A percentile compares a stretch with the other conserved stretches of the same genome.
Evolutionary conservation across 768 basidiomycete genomes (phyloP).

Genomic region (Lactifluus echinatus): DNA sequence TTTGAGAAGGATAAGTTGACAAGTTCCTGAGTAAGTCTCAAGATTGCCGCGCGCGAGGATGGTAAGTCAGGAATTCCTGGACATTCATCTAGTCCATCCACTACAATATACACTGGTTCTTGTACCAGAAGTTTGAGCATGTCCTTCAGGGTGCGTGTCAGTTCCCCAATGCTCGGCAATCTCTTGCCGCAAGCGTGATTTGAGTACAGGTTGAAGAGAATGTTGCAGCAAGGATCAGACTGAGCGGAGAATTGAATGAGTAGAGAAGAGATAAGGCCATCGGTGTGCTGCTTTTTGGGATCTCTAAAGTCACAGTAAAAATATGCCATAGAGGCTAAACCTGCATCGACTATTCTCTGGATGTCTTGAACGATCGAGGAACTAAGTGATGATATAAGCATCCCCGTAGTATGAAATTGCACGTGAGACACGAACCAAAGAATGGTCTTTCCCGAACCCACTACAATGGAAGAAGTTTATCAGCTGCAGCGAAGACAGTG

Average conservation of each 20-base stretch:
- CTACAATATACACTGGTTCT: conserved; percentile 4
- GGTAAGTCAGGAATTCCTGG: not conserved
- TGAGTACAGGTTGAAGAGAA: not conserved
- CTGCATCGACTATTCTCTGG: conserved; percentile 1
- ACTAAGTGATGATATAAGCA: not conserved
- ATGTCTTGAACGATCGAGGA: conserved; percentile 7
- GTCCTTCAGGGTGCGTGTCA: not conserved
- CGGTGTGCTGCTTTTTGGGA: not conserved
- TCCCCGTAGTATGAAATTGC: not conserved
- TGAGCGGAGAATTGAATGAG: not conserved
- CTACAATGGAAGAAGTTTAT: not conserved
- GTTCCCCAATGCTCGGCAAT: not conserved
- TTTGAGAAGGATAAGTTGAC: not conserved
- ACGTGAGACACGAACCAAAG: not conserved
- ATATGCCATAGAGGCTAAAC: not conserved
- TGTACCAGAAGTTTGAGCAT: not conserved
- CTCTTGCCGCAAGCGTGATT: not conserved
- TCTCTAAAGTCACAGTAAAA: conserved; percentile 10
- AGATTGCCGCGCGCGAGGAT: not conserved
- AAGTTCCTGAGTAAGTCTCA: not conserved
- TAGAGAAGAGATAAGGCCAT: conserved; percentile 2
- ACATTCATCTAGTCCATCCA: conserved; percentile 9
- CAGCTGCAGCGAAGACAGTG: not conserved
- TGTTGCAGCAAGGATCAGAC: not conserved
- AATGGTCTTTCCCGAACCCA: conserved; percentile 9